Conservation (phyloP, 2,329 filamentous ascomycete species). For the Aspergillus sp. region DNA sequence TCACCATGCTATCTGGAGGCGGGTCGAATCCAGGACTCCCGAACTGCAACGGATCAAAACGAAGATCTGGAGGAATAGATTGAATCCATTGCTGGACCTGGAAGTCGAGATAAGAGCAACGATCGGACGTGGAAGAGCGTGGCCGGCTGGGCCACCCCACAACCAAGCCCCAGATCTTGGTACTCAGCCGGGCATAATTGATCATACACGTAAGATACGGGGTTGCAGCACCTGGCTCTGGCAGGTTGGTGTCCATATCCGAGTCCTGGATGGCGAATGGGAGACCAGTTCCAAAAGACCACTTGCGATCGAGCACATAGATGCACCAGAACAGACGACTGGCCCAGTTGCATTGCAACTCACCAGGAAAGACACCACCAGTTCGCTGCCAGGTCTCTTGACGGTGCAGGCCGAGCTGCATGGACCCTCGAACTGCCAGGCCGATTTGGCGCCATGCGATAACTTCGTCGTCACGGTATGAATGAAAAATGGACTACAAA, state of each 20-base stretch:
- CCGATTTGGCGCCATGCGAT: constrained; percentile 45
- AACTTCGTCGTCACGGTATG: constrained; percentile 45
- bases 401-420: constrained; percentile 46
- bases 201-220: constrained; percentile 45
- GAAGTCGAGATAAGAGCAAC: constrained; percentile 35
- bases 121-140: constrained; percentile 31
- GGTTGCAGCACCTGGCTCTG: constrained; percentile 35
- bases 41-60: constrained; percentile 26
- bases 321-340: constrained; percentile 45
- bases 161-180: constrained; percentile 43
- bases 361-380: constrained; percentile 30
- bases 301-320: constrained; percentile 47
- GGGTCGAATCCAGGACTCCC: constrained; percentile 11
- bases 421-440: constrained; percentile 40
- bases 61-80: constrained; percentile 39
- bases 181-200: constrained; percentile 41
- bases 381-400: constrained; percentile 35
- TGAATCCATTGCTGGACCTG: constrained; percentile 42
- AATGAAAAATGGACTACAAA: constrained; percentile 29
- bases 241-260: constrained; percentile 45
- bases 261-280: constrained; percentile 45
- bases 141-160: constrained; percentile 29
- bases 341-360: constrained; percentile 30
- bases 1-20: constrained; percentile 30
- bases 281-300: constrained; percentile 47